A percentile compares a stretch with the other conserved stretches of the same genome.
These are phyloP conservation scores for Colletotrichum sp. DNA, from an alignment of 2,329 filamentous ascomycete genomes.

Conservation along the genomic window DNA sequence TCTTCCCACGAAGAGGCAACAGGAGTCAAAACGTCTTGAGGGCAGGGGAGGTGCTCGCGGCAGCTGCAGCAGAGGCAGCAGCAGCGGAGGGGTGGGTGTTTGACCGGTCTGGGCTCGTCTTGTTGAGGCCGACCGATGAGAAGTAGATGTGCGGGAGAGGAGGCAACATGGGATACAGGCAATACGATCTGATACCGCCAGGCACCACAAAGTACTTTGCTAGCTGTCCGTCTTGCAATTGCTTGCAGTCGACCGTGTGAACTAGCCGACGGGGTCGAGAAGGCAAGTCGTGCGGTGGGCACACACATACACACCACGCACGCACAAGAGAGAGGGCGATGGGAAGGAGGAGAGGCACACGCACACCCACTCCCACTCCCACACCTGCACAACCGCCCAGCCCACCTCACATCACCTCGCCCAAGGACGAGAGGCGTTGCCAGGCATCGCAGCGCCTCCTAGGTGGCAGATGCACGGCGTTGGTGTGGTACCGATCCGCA, in stretches of 20 bases:
- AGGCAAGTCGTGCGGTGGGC: slow-evolving; percentile 15
- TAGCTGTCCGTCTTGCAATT: not conserved
- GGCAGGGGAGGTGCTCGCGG: not conserved
- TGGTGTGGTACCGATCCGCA: slow-evolving; percentile 8
- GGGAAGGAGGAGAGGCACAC: not conserved
- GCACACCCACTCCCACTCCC: not conserved
- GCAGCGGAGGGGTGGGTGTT: not conserved
- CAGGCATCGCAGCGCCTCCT: not conserved
- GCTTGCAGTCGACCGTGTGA: slow-evolving; percentile 12
- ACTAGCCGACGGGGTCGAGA: not conserved
- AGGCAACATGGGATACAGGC: slow-evolving; percentile 12
- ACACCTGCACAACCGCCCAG: not conserved
- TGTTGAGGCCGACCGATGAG: slow-evolving; percentile 19
- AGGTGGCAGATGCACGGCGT: not conserved
- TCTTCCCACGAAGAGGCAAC: slow-evolving; percentile 3
- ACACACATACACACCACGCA: not conserved
- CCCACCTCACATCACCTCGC: not conserved
- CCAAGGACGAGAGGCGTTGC: not conserved
- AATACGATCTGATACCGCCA: slow-evolving; percentile 7
- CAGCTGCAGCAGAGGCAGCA: not conserved
- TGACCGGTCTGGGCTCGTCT: slow-evolving; percentile 13
- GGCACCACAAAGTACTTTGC: slow-evolving; percentile 13
- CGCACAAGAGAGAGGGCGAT: not conserved
- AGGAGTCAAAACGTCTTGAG: not conserved
- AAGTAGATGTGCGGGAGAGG: not conserved